Evolutionary conservation across 2,329 filamentous ascomycete genomes (phyloP).

Genomic region (Phaeosphaeria sp.): DNA sequence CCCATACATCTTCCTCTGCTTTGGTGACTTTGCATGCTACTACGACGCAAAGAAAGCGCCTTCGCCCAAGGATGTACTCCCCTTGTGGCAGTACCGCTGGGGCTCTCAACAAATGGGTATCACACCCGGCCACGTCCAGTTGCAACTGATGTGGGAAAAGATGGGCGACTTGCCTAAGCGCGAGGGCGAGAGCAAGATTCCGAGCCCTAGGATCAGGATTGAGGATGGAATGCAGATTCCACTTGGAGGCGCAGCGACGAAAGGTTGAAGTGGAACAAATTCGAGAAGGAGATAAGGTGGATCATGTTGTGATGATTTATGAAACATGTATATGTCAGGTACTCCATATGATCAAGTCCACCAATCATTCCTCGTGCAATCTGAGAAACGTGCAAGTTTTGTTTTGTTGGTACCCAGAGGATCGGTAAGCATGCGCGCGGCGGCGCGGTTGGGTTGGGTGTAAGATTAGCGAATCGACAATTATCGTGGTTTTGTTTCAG

Average conservation of each 20-base stretch:
- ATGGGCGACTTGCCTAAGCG: conserved; percentile 30
- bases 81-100: conserved; percentile 42
- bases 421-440: not conserved
- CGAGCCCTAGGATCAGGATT: conserved; percentile 27
- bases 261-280: not conserved
- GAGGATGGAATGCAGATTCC: conserved; percentile 26
- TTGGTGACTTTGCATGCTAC: conserved; percentile 41
- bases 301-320: not conserved
- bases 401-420: not conserved
- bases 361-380: not conserved
- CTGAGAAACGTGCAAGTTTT: not conserved
- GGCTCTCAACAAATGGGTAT: conserved; percentile 41
- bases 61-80: conserved; percentile 15
- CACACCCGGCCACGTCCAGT: conserved; percentile 39
- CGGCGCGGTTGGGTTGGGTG: not conserved
- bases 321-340: not conserved
- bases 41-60: conserved; percentile 40
- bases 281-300: not conserved
- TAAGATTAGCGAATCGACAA: not conserved
- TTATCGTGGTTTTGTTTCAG: conserved; percentile 1
- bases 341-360: not conserved
- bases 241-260: conserved; percentile 21
- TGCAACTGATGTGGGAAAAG: conserved; percentile 41
- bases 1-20: conserved; percentile 41
- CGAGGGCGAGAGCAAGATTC: conserved; percentile 12